phyloP scores from a whole-genome alignment of 306 rosid genomes.

The Casuarina cunninghamiana region DNA sequence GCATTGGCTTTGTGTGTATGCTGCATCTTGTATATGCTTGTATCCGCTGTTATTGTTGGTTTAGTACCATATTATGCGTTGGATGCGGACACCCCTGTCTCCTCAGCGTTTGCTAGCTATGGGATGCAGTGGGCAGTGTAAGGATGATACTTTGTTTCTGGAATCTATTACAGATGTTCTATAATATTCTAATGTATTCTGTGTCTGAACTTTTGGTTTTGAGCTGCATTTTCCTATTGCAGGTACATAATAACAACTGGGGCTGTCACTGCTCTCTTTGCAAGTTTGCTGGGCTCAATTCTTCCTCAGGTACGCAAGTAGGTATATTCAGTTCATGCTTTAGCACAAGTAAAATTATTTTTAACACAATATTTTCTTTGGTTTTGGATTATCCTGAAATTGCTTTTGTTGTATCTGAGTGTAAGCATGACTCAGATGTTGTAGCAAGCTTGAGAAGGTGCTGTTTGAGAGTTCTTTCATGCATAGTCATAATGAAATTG shows the following conservation, averaged over 20 bases:
- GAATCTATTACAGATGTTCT: conserved; percentile 19
- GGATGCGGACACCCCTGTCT: conserved; percentile 74
- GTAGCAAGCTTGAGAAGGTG: background rate
- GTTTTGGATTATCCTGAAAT: conserved; percentile 12
- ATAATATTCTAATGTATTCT: background rate
- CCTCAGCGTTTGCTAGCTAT: conserved; percentile 58
- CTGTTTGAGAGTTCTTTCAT: conserved; percentile 6
- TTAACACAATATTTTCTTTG: background rate
- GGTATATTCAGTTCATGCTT: conserved; percentile 13
- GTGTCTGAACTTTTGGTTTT: conserved; percentile 7
- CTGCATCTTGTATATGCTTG: conserved; percentile 67
- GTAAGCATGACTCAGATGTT: background rate
- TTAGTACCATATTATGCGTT: conserved; percentile 62
- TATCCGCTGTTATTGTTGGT: conserved; percentile 64
- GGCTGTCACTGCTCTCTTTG: conserved; percentile 77
- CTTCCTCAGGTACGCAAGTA: conserved; percentile 73
- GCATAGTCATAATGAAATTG: background rate
- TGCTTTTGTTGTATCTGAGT: conserved; percentile 3
- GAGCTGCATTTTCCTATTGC: conserved; percentile 24
- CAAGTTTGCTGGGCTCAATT: conserved; percentile 79
- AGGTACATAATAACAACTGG: conserved; percentile 76
- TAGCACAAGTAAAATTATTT: conserved; percentile 13
- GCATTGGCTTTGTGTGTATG: conserved; percentile 58
- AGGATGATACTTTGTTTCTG: conserved; percentile 37
- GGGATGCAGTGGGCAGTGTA: conserved; percentile 81